Evolutionary conservation across 805 yeast species (phyloP).

Genomic region (Barnettozyma californica): DNA sequence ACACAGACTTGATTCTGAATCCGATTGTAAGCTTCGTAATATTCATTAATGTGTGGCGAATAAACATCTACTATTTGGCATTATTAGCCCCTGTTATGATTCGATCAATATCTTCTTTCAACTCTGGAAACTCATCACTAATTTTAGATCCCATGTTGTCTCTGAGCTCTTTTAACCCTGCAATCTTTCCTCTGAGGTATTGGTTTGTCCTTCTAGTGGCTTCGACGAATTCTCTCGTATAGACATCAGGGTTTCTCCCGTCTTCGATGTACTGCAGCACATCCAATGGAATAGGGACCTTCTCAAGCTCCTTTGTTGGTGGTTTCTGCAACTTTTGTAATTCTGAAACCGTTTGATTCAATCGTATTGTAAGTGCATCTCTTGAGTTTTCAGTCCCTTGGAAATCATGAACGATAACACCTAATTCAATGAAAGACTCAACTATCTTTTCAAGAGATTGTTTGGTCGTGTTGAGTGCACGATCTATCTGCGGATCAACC

Average conservation of each 20-base stretch:
- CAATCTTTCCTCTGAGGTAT: conserved; percentile 76
- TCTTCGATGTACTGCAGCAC: conserved; percentile 90
- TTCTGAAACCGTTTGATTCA: conserved; percentile 39
- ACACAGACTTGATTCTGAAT: background rate
- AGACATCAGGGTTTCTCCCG: conserved; percentile 95
- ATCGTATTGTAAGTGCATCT: conserved; percentile 39
- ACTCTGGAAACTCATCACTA: conserved; percentile 72
- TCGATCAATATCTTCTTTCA: conserved; percentile 51
- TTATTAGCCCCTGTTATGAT: conserved; percentile 43
- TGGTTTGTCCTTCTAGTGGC: conserved; percentile 89
- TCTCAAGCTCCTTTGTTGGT: conserved; percentile 29
- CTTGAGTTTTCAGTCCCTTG: conserved; percentile 83
- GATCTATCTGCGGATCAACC: conserved; percentile 18
- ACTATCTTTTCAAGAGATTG: conserved; percentile 44
- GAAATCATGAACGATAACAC: conserved; percentile 89
- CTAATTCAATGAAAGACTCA: conserved; percentile 83
- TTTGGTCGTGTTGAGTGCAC: conserved; percentile 25
- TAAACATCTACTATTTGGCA: background rate
- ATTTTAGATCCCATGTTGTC: conserved; percentile 66
- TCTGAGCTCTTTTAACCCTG: conserved; percentile 58
- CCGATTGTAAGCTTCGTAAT: background rate
- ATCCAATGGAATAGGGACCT: conserved; percentile 65
- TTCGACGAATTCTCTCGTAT: conserved; percentile 94
- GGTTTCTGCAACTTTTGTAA: conserved; percentile 29
- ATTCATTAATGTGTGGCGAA: background rate